Conservation (phyloP, 106 monocot species). For the Dioscorea zingiberensis region DNA sequence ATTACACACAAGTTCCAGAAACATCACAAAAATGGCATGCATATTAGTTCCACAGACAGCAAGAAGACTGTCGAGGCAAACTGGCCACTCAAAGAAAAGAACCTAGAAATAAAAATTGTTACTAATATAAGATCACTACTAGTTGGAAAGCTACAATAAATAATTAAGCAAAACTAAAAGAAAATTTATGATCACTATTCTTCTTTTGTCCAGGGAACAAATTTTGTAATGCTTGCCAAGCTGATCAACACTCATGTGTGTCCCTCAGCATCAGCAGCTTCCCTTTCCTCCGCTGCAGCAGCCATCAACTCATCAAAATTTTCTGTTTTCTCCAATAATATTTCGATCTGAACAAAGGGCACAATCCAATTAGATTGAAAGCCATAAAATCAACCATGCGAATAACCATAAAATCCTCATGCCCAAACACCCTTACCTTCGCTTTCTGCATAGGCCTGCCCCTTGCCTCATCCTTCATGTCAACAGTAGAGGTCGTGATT, state of each 20-base stretch:
- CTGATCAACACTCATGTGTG: slow-evolving; percentile 25
- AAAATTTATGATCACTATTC: no score
- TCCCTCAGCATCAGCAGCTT: slow-evolving; percentile 38
- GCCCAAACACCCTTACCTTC: slow-evolving; percentile 30
- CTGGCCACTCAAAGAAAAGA: no score
- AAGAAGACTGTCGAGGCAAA: no score
- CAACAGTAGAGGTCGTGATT: slow-evolving; percentile 66
- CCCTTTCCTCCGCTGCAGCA: slow-evolving; percentile 51
- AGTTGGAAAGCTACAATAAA: no score
- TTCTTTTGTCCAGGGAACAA: not conserved
- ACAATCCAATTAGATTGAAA: not conserved
- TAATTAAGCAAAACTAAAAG: no score
- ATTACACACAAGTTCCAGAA: no score
- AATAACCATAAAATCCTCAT: no score
- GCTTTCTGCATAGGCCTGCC: slow-evolving; percentile 65
- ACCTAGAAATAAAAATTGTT: no score
- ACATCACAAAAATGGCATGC: no score
- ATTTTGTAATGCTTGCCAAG: not conserved
- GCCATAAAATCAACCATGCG: no score
- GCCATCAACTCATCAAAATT: slow-evolving; percentile 83
- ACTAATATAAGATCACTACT: no score
- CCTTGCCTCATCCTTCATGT: slow-evolving; percentile 69
- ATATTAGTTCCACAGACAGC: no score
- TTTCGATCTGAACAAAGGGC: slow-evolving; percentile 44
- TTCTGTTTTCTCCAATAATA: slow-evolving; percentile 58